Evolutionary conservation across 495 filamentous ascomycete species (phyloP), one percentile per base, ranked within the genome.

Genomic region (Aspergillus bertholletiae): DNA sequence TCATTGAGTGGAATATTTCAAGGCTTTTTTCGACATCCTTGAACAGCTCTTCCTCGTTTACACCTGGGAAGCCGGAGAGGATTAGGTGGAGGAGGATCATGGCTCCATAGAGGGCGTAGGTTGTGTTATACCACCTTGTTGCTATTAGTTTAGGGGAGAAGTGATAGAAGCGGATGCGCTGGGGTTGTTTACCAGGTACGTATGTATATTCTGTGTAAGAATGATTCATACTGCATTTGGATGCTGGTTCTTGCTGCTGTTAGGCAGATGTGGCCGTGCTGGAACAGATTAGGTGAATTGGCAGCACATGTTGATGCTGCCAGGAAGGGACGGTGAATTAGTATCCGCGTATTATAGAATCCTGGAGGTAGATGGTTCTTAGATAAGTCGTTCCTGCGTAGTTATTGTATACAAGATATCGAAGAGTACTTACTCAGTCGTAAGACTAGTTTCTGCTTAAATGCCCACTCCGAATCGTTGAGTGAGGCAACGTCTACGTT

Each of bases 51-150:
- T 57, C 54, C 32, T 61, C 60, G 40, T 49, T 5, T 55, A 69
- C 54, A 30, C 47, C 15, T 27, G 59, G 40, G 59, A 60, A 48
- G 49, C 59, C n/a, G 56, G 69, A 27, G 55, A 67, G 32, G 57
- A 67, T 6, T 51, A 62, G 7, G 58, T 53, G 28, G 28, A 54
- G 15, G 54, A 67, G 17, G 53, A 64, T 54, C 65, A 68, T 68
- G 43, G 59, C 57, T 27, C 59, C 61, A 45, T 68, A 65, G 17
- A 65, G 55, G 21, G 62, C 62, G 53, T 68, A 68, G 34, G 65
- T 65, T 34, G 62, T 68, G 30, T 63, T 68, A 37, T 65, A 68
- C 65, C 64, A 67, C 64, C 64, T 67, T 46, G 17, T 13, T 8
- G 11, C 17, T 32, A 35, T 22, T 2, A 18, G 51, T 17, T 46